These are phyloP conservation scores for Lipomyces anomalus DNA, from an alignment of 805 yeast genomes.

Conservation along the genomic window DNA sequence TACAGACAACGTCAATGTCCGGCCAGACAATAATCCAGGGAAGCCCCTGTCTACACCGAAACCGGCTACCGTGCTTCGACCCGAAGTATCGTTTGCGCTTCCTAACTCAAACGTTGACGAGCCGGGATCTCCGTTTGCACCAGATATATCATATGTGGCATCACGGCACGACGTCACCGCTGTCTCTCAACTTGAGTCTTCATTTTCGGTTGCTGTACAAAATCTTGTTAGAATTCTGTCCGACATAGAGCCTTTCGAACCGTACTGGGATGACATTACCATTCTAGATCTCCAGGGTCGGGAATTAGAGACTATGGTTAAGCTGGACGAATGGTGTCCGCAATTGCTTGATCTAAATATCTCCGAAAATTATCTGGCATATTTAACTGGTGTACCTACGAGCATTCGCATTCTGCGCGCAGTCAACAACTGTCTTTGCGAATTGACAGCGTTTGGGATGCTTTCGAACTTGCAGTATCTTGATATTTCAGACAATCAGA, in stretches of 20 bases:
- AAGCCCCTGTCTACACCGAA: neutral
- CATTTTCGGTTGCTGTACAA: constrained; percentile 42
- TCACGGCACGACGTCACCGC: constrained; percentile 35
- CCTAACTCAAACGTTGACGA: constrained; percentile 3
- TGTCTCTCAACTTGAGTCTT: constrained; percentile 34
- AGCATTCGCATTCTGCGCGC: constrained; percentile 37
- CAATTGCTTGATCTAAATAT: constrained; percentile 37
- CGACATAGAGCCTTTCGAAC: constrained; percentile 33
- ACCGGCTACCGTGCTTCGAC: neutral
- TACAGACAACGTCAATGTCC: constrained; percentile 16
- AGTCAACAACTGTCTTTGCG: constrained; percentile 37
- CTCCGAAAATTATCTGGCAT: constrained; percentile 38
- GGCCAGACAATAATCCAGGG: no score
- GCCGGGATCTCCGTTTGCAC: constrained; percentile 8
- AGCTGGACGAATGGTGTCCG: constrained; percentile 41
- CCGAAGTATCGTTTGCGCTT: constrained; percentile 17
- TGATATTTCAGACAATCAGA: constrained; percentile 37
- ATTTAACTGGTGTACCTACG: constrained; percentile 43
- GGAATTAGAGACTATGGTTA: constrained; percentile 38
- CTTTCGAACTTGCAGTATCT: constrained; percentile 42
- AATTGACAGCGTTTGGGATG: constrained; percentile 41
- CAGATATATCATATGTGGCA: constrained; percentile 24
- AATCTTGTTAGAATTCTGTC: constrained; percentile 42
- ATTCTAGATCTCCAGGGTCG: constrained; percentile 35
- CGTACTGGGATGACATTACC: constrained; percentile 40